Conservation (phyloP, 2,329 filamentous ascomycete species). For the Botrytis fabae region DNA sequence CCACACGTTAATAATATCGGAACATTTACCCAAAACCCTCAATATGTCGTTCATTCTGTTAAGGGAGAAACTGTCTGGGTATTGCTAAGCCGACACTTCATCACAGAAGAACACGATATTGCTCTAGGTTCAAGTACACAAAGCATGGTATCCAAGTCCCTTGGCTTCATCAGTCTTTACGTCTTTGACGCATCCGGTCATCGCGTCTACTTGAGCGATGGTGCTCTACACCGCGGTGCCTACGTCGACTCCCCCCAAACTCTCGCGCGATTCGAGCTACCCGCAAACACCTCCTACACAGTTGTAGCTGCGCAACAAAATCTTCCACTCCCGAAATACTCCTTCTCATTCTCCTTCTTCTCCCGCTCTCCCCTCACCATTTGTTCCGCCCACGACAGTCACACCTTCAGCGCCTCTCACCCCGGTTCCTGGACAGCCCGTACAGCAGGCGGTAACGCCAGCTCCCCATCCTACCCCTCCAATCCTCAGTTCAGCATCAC, state of each 20-base stretch:
- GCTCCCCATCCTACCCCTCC: constrained; percentile 71
- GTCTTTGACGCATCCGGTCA: constrained; percentile 72
- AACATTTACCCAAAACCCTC: constrained; percentile 65
- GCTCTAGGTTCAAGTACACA: constrained; percentile 45
- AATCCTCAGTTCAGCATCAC: constrained; percentile 84
- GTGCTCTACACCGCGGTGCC: constrained; percentile 71
- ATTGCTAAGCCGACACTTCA: constrained; percentile 82
- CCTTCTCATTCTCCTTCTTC: constrained; percentile 86
- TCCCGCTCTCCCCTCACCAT: constrained; percentile 65
- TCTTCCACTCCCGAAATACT: constrained; percentile 69
- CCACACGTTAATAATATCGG: constrained; percentile 49
- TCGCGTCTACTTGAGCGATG: constrained; percentile 72
- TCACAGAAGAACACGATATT: constrained; percentile 62
- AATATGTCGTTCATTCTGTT: constrained; percentile 67
- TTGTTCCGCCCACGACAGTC: constrained; percentile 50
- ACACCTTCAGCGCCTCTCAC: constrained; percentile 52
- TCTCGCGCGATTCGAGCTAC: constrained; percentile 69
- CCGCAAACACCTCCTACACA: constrained; percentile 50
- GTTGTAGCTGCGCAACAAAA: constrained; percentile 77
- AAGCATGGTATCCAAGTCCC: constrained; percentile 41
- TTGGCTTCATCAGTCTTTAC: constrained; percentile 84
- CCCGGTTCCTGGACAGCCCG: constrained; percentile 71
- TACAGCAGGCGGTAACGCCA: constrained; percentile 82
- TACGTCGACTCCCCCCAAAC: constrained; percentile 94
- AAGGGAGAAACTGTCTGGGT: constrained; percentile 72